These are phyloP conservation scores for Fonsecaea multimorphosa DNA, from an alignment of 2,329 filamentous ascomycete genomes.

Conservation along the genomic window DNA sequence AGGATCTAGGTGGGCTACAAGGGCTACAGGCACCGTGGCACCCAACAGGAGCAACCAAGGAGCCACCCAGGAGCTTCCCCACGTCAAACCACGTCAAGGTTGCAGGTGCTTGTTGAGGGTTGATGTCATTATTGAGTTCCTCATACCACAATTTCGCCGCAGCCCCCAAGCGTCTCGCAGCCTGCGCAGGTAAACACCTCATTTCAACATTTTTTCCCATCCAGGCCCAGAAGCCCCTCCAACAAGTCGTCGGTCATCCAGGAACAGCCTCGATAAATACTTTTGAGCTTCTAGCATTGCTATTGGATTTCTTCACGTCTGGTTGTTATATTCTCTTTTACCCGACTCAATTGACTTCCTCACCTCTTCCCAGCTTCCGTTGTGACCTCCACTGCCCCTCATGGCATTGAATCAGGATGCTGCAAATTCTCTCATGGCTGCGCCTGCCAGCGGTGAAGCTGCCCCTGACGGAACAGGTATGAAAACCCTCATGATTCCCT, in stretches of 20 bases:
- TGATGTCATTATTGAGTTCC: slow-evolving; percentile 10
- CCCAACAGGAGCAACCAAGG: too few relatives aligned
- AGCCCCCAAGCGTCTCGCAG: background rate
- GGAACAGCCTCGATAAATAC: slow-evolving; percentile 18
- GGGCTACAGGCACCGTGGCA: too few relatives aligned
- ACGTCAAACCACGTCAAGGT: slow-evolving; percentile 3
- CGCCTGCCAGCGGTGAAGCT: slow-evolving; percentile 35
- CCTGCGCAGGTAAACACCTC: slow-evolving; percentile 19
- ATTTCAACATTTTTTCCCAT: slow-evolving; percentile 23
- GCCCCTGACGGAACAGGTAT: slow-evolving; percentile 43
- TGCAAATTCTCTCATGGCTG: slow-evolving; percentile 42
- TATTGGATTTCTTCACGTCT: background rate
- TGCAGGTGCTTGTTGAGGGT: background rate
- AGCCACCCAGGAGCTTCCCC: slow-evolving; percentile 10
- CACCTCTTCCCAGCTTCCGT: background rate
- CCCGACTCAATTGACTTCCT: background rate
- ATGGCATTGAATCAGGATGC: slow-evolving; percentile 42
- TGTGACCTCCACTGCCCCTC: slow-evolving; percentile 1
- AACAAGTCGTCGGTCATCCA: background rate
- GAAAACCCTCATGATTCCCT: slow-evolving; percentile 18
- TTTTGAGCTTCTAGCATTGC: background rate
- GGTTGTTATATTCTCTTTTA: slow-evolving; percentile 1
- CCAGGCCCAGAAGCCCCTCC: slow-evolving; percentile 8
- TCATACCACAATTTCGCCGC: slow-evolving; percentile 22
- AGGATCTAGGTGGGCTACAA: background rate